A percentile compares a stretch with the other conserved stretches of the same genome.
phyloP scores from a whole-genome alignment of 2,329 filamentous ascomycete genomes.

The Alternaria angustiovoidea region DNA sequence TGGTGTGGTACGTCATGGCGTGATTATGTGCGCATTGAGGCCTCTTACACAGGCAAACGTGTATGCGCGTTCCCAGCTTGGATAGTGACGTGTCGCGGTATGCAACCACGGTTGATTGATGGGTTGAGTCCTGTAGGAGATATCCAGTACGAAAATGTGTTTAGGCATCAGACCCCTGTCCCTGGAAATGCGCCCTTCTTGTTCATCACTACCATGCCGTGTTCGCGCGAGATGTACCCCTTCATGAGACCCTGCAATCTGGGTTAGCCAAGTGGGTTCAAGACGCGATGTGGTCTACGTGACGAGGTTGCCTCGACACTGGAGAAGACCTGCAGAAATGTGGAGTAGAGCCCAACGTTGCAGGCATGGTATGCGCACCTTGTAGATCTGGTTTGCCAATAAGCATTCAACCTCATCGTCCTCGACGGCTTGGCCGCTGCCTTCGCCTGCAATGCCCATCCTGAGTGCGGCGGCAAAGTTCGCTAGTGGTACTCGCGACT shows the following conservation, averaged over 20 bases:
- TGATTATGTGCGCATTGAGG: not conserved
- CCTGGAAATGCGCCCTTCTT: constrained; percentile 94
- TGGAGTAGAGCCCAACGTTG: not conserved
- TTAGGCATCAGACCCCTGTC: constrained; percentile 69
- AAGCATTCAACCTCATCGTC: constrained; percentile 95
- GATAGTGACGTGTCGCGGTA: constrained; percentile 15
- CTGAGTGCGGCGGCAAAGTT: constrained; percentile 88
- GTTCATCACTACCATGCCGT: constrained; percentile 88
- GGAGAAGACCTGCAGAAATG: not conserved
- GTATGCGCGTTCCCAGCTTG: not conserved
- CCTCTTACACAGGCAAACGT: not conserved
- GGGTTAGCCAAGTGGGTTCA: constrained; percentile 26
- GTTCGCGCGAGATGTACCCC: constrained; percentile 93
- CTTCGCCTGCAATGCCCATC: constrained; percentile 68
- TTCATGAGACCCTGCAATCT: constrained; percentile 83
- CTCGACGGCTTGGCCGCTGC: constrained; percentile 69
- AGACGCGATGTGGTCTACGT: constrained; percentile 10
- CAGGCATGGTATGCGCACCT: constrained; percentile 65
- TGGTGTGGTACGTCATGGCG: not conserved
- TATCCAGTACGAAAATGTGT: constrained; percentile 17
- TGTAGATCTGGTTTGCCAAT: constrained; percentile 97
- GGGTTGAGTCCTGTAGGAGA: constrained; percentile 13
- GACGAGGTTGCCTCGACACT: constrained; percentile 18
- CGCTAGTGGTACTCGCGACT: constrained; percentile 79
- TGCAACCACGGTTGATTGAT: constrained; percentile 16